Conservation (phyloP, 2,329 filamentous ascomycete species). For the Colletotrichum tropicale region DNA sequence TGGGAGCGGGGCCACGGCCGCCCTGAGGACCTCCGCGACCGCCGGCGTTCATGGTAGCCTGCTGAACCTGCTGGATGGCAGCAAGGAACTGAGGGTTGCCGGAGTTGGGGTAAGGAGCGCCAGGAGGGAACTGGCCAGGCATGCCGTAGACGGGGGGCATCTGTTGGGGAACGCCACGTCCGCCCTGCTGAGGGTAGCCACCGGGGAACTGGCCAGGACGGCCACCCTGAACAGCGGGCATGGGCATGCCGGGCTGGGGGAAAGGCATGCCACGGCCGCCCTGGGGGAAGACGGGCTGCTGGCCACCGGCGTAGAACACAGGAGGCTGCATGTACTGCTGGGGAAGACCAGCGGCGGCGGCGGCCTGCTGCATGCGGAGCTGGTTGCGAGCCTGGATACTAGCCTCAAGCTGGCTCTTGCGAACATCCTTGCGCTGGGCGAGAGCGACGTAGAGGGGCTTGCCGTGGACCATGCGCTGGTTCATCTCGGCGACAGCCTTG, state of each 20-base stretch:
- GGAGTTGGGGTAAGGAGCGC: conserved; percentile 73
- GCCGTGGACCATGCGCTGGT: conserved; percentile 96
- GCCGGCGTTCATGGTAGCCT: conserved; percentile 58
- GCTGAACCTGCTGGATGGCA: conserved; percentile 80
- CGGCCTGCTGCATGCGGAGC: conserved; percentile 96
- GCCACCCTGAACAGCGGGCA: conserved; percentile 77
- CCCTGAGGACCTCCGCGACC: conserved; percentile 68
- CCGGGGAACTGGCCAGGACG: conserved; percentile 86
- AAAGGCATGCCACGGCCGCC: conserved; percentile 71
- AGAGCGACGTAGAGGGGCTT: conserved; percentile 98
- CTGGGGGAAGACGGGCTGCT: conserved; percentile 74
- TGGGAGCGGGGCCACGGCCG: conserved; percentile 74
- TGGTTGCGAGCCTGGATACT: conserved; percentile 99
- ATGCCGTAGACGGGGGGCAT: conserved; percentile 86
- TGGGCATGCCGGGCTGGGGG: conserved; percentile 66
- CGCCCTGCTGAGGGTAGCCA: conserved; percentile 83
- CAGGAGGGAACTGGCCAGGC: conserved; percentile 79
- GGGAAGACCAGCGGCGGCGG: conserved; percentile 86
- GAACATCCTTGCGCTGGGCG: conserved; percentile 98
- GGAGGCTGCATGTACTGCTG: conserved; percentile 87
- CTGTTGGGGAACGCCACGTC: conserved; percentile 87
- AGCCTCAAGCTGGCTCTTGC: conserved; percentile 98
- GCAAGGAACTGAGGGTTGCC: conserved; percentile 80
- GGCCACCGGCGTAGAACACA: conserved; percentile 89
- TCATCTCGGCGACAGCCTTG: conserved; percentile 99